Conservation (phyloP, 495 filamentous ascomycete genomes). For the Hyphodiscus hymeniophilus region DNA sequence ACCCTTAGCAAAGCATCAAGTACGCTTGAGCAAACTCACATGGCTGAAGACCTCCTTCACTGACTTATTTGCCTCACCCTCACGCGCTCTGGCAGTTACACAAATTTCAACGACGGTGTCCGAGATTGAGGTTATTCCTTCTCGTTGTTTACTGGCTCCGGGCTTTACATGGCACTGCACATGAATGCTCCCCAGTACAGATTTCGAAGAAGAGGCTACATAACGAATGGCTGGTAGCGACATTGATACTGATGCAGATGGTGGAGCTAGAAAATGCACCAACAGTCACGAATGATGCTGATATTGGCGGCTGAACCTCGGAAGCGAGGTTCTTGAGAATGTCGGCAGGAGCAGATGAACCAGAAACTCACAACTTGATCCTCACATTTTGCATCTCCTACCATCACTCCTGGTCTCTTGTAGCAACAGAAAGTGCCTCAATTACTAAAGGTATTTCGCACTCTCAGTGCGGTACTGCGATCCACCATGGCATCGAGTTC, state of each 20-base stretch:
- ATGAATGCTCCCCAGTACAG: constrained; percentile 29
- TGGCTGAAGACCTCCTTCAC: constrained; percentile 55
- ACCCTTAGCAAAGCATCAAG: background rate
- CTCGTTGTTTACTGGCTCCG: constrained; percentile 49
- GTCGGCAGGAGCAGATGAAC: no score
- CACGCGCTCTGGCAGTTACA: constrained; percentile 52
- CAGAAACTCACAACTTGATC: background rate
- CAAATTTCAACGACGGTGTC: constrained; percentile 50
- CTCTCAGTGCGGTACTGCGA: constrained; percentile 6
- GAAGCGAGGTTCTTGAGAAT: background rate
- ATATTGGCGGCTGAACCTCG: background rate
- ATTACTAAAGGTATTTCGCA: constrained; percentile 9
- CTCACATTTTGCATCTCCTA: background rate
- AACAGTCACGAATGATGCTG: background rate
- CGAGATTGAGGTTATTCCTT: constrained; percentile 46
- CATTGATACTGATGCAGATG: background rate
- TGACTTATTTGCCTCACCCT: constrained; percentile 60
- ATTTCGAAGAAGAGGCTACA: constrained; percentile 15
- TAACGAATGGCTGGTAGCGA: constrained; percentile 15
- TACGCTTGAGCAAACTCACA: constrained; percentile 30
- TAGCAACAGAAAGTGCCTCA: constrained; percentile 7
- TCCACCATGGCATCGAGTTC: constrained; percentile 11
- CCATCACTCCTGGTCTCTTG: background rate
- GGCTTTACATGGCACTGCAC: constrained; percentile 57
- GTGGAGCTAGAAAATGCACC: background rate